phyloP scores from a whole-genome alignment of 495 filamentous ascomycete species.

The Penicillium samsonianum region DNA sequence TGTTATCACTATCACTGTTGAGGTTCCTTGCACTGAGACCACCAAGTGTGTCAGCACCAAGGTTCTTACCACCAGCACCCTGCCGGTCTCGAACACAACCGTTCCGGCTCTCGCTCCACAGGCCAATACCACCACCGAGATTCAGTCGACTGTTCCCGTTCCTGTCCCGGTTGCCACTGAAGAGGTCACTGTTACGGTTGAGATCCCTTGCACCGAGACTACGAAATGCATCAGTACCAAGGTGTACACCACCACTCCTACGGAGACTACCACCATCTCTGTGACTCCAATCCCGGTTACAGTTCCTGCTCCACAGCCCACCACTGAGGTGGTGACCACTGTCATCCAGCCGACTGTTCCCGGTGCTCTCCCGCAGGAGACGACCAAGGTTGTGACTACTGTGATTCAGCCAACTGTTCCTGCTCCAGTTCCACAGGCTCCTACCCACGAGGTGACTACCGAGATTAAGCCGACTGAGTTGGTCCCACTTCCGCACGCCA shows the following conservation, averaged over 20 bases:
- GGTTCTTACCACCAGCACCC: neutral
- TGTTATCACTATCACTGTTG: neutral
- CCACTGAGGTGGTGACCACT: neutral
- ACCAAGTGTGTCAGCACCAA: slow-evolving; percentile 7
- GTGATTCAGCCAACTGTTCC: neutral
- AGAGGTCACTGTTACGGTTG: neutral
- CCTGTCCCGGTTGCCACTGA: neutral
- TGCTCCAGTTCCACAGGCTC: neutral
- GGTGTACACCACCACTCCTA: neutral
- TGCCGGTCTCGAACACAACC: neutral
- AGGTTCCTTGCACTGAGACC: slow-evolving; percentile 6
- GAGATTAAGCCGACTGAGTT: slow-evolving; percentile 3
- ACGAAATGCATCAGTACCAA: slow-evolving; percentile 4
- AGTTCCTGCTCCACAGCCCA: neutral
- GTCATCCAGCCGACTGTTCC: neutral
- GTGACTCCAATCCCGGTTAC: neutral
- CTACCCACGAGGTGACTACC: neutral
- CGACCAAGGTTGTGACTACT: slow-evolving; percentile 5
- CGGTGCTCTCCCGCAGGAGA: neutral
- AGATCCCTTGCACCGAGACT: slow-evolving; percentile 6
- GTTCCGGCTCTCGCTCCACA: neutral
- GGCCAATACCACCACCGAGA: neutral
- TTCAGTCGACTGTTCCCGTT: neutral
- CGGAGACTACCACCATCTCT: neutral
- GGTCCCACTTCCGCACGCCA: neutral